Conservation (phyloP, 2,329 filamentous ascomycete species). For the Fusarium sp. region DNA sequence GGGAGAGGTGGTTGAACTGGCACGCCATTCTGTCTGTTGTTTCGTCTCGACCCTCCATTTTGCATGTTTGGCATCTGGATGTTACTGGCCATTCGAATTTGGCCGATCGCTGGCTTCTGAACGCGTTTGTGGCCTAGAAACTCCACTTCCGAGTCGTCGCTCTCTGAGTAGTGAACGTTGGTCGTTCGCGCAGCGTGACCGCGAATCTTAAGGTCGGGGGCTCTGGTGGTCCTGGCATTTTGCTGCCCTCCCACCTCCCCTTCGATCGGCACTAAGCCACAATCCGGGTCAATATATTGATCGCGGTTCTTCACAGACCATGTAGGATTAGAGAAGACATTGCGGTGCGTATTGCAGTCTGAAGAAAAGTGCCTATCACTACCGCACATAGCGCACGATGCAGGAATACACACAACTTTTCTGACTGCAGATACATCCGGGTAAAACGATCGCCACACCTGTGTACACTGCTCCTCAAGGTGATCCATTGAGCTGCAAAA, state of each 20-base stretch:
- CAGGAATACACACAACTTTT: conserved; percentile 60
- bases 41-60: conserved; percentile 20
- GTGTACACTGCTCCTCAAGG: conserved; percentile 66
- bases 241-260: conserved; percentile 39
- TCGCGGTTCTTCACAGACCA: conserved; percentile 62
- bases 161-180: conserved; percentile 57
- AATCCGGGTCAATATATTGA: conserved; percentile 59
- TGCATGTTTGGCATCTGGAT: conserved; percentile 49
- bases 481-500: conserved; percentile 67
- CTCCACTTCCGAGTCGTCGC: conserved; percentile 56
- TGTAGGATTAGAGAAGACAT: conserved; percentile 50
- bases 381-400: conserved; percentile 67
- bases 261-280: conserved; percentile 51
- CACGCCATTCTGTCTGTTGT: conserved; percentile 27
- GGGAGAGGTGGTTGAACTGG: conserved; percentile 50
- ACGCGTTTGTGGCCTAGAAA: conserved; percentile 51
- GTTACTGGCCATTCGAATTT: conserved; percentile 53
- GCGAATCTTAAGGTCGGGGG: conserved; percentile 46
- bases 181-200: conserved; percentile 49
- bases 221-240: conserved; percentile 33
- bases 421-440: conserved; percentile 51
- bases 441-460: conserved; percentile 67
- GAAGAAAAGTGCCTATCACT: conserved; percentile 63
- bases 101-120: conserved; percentile 45
- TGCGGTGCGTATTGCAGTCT: conserved; percentile 56